These are phyloP conservation scores for Aspergillus latus DNA, from an alignment of 2,329 filamentous ascomycete genomes.

Conservation along the genomic window DNA sequence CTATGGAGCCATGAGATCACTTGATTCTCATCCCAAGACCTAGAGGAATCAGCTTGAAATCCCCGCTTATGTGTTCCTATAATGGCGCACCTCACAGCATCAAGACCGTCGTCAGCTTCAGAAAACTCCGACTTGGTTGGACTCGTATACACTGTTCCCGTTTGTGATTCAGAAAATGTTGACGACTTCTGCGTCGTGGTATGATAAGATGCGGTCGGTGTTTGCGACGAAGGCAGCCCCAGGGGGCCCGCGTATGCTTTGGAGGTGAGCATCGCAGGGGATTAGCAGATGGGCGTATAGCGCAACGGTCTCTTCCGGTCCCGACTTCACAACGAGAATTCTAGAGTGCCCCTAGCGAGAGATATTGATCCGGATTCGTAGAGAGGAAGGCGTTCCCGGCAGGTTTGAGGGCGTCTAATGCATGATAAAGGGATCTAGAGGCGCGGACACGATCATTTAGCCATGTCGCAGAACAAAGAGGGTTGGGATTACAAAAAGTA, in stretches of 20 bases:
- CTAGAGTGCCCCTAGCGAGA: background rate
- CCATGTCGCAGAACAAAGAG: constrained; percentile 4
- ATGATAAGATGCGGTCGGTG: constrained; percentile 36
- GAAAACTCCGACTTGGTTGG: constrained; percentile 93
- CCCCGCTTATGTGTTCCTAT: background rate
- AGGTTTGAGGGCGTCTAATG: constrained; percentile 11
- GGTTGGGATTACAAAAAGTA: background rate
- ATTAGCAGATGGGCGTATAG: background rate
- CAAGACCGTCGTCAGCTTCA: constrained; percentile 69
- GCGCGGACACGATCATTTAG: background rate
- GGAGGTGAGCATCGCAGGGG: constrained; percentile 42
- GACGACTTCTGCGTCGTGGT: constrained; percentile 31
- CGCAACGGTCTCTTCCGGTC: background rate
- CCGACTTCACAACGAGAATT: background rate
- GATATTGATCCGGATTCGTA: background rate
- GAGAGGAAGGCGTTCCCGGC: background rate
- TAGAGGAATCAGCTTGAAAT: constrained; percentile 32
- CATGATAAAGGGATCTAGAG: constrained; percentile 12
- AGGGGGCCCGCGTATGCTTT: constrained; percentile 40
- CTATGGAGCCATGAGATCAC: constrained; percentile 88
- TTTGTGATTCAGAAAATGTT: constrained; percentile 30
- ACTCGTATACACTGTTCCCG: constrained; percentile 61
- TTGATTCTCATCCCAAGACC: constrained; percentile 81
- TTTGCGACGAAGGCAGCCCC: constrained; percentile 34
- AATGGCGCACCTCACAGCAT: constrained; percentile 65